Percentiles rank a stretch among this genome's conserved stretches.
phyloP scores from a whole-genome alignment of 345 rosid genomes.

The Acer negundo region DNA sequence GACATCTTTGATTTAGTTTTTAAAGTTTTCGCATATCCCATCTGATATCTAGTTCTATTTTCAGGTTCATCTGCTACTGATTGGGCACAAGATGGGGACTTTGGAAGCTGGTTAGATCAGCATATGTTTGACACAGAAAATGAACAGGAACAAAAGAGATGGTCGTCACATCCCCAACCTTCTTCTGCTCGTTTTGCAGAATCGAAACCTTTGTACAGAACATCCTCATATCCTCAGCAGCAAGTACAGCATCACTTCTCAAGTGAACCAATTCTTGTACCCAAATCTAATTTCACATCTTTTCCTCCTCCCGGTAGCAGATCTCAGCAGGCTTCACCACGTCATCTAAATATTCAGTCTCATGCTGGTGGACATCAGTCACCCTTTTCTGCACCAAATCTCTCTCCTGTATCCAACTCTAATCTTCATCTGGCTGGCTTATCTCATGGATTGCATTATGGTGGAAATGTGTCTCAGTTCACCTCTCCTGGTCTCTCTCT shows the following conservation, averaged over 20 bases:
- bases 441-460: slow-evolving; percentile 62
- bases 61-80: slow-evolving; percentile 92
- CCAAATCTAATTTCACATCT: slow-evolving; percentile 74
- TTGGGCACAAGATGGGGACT: slow-evolving; percentile 86
- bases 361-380: slow-evolving; percentile 49
- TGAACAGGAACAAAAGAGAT: slow-evolving; percentile 65
- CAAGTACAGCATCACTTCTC: slow-evolving; percentile 65
- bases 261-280: slow-evolving; percentile 65
- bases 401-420: slow-evolving; percentile 63
- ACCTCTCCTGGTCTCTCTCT: slow-evolving; percentile 69
- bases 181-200: slow-evolving; percentile 50
- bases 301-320: slow-evolving; percentile 81
- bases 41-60: slow-evolving; percentile 24
- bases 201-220: slow-evolving; percentile 69
- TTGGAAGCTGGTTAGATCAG: slow-evolving; percentile 71
- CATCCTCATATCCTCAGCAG: slow-evolving; percentile 87
- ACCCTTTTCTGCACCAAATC: slow-evolving; percentile 57
- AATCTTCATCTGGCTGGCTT: slow-evolving; percentile 57
- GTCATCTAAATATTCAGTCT: slow-evolving; percentile 53
- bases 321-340: slow-evolving; percentile 60
- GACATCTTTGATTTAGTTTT: slow-evolving; percentile 2
- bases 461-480: slow-evolving; percentile 64
- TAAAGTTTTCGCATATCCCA: not conserved
- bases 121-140: slow-evolving; percentile 56
- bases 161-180: slow-evolving; percentile 79